Evolutionary conservation across 768 basidiomycete genomes (phyloP), one percentile per base, ranked within the genome.

Genomic region (Hygrocybe coccinea): DNA sequence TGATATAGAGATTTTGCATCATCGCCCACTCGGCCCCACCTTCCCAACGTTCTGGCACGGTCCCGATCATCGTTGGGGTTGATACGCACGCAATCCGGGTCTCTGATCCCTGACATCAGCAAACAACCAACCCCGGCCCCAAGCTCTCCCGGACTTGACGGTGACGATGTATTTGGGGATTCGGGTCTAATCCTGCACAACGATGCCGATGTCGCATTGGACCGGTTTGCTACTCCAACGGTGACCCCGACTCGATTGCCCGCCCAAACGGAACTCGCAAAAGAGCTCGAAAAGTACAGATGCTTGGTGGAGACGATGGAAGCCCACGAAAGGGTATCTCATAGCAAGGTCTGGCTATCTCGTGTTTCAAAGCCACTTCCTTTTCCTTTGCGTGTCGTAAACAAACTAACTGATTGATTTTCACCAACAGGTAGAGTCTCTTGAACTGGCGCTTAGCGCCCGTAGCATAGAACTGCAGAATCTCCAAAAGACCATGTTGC

Each of bases 41-140:
- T 24, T 43, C 37, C 52, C 12, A 50, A 39, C 33, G 21, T 10
- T 11, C n/a, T 25, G 5, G 33, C 17, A 17, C 35, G 29, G 19
- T 52, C 59, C 0, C 54, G 54, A 33, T 50, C 58, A 11, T 29
- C 29, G 29, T 54, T 29, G 45, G 57, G 61, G 34, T 52, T 73
- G 35, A 68, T 64, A 24, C 69, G 76, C 36, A 79, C 79, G 6
- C 71, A 73, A 53, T 79, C 79, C 9, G 79, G 80, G 2, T 77
- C 81, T 2, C 59, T 72, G 46, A 80, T 81, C 55, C 71, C 75
- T 46, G 62, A 70, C 34, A 38, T 77, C 35, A 80, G 76, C 67
- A 76, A 76, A 58, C 78, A 70, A 21, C 79, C 79, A 9, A 81
- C 79, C 1, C 80, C 80, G 51, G 77, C 77, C 19, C 78, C 79